A percentile compares a stretch with the other conserved stretches of the same genome.
These are phyloP conservation scores for Microstegium vimineum DNA, from an alignment of 176 grass and related monocot species.

Conservation along the genomic window DNA sequence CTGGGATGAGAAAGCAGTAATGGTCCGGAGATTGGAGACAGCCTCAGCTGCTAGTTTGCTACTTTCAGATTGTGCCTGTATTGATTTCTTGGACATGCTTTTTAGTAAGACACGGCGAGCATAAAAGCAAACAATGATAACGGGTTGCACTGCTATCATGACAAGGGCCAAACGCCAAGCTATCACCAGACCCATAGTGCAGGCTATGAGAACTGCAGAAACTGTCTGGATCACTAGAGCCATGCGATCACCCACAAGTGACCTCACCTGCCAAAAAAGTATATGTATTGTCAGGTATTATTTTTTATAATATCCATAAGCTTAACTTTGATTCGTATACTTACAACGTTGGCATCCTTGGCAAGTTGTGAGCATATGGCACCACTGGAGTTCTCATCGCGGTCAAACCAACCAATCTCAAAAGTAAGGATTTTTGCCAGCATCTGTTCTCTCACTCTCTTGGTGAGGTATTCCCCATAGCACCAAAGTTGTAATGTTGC, in stretches of 20 bases:
- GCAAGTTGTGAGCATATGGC: constrained; percentile 83
- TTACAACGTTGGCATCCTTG: constrained; percentile 85
- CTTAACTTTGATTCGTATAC: constrained; percentile 3
- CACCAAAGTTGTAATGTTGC: constrained; percentile 96
- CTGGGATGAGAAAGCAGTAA: constrained; percentile 94
- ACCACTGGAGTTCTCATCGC: constrained; percentile 82
- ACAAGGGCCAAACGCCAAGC: constrained; percentile 75
- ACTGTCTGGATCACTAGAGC: constrained; percentile 71
- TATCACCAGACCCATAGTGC: constrained; percentile 81
- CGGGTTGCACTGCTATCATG: constrained; percentile 81
- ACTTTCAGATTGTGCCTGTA: constrained; percentile 67
- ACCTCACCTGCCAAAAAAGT: constrained; percentile 48
- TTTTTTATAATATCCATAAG: background rate
- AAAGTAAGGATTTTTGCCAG: constrained; percentile 85
- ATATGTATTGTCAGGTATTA: background rate
- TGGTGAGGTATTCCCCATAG: constrained; percentile 98
- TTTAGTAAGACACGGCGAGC: constrained; percentile 73
- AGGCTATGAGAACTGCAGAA: constrained; percentile 63
- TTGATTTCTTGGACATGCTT: constrained; percentile 67
- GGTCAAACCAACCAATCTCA: constrained; percentile 90
- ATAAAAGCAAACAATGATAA: constrained; percentile 91
- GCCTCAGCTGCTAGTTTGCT: constrained; percentile 83
- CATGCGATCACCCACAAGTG: constrained; percentile 76
- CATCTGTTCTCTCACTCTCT: constrained; percentile 82
- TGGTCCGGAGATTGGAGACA: constrained; percentile 78